Base-by-base conservation (phyloP, 768 basidiomycete genomes). In the Lactarius vividus region DNA sequence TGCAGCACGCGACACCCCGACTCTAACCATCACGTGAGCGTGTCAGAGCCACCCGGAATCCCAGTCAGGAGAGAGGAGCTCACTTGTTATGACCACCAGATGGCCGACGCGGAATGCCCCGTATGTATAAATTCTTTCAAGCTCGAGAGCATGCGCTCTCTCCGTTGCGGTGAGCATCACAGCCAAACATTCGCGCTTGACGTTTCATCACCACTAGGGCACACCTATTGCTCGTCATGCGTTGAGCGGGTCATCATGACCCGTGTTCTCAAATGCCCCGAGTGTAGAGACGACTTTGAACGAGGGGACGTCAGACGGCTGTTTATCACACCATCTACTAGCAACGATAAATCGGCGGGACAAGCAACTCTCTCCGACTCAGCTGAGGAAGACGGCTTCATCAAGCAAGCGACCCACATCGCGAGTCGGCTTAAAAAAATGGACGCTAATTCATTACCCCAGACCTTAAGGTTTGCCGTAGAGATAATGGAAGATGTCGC, bases 1-100 rank as follows among this genome's bases (percentile, higher is more conserved):
- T 8, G 33, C 33, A 33, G 35, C 35, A 37, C 37, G 15, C 37
- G 37, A 39, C 37, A 49, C 42, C 33, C 31, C 13, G 3, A 23
- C 29, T 20, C 18, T 23, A 55, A 55, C 53, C 64, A 52, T 31
- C 66, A 67, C 66, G 66, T 67, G 66, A 63, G 26, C 66, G 66
- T 35, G 65, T 62, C 35, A 39, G 20, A 46, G 13, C 23, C 23
- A 52, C 26, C 5, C 23, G 2, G 4, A 46, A 11, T 46, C 11
- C 44, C 44, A 46, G 44, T 46, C 44, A 46, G 44, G 44, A n/a
- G n/a, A n/a, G n/a, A n/a, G n/a, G n/a, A 46, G 44, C 44, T 46
- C n/a, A 53, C 52, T 28, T 9, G 13, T 11, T 7, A 53, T 23
- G 23, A 53, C 28, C 23, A n/a, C 23, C 28, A 28, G 10, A 67